Evolutionary conservation across 306 rosid genomes (phyloP).

Genomic region (Cajanus cajan): DNA sequence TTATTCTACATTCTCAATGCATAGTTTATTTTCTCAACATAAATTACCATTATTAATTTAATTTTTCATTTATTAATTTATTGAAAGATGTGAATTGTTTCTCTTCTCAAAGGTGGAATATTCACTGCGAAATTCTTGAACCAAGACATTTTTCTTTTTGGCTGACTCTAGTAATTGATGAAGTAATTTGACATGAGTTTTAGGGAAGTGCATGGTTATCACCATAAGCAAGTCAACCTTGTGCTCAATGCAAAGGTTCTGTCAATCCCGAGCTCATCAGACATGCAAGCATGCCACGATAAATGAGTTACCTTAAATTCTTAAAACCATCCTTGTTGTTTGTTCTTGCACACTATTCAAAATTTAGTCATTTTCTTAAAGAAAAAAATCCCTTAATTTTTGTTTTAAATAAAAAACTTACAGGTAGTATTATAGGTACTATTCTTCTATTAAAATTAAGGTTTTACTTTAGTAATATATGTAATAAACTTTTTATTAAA

Average conservation of each 20-base stretch:
- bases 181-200: conserved; percentile 15
- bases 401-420: background rate
- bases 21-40: too few relatives aligned
- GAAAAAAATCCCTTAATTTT: background rate
- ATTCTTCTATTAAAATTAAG: too few relatives aligned
- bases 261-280: conserved; percentile 25
- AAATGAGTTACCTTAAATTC: background rate
- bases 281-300: background rate
- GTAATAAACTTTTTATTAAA: too few relatives aligned
- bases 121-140: conserved; percentile 1
- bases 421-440: too few relatives aligned
- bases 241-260: conserved; percentile 14
- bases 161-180: background rate
- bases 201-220: conserved; percentile 21
- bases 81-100: background rate
- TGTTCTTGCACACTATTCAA: background rate
- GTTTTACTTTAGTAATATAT: too few relatives aligned
- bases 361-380: background rate
- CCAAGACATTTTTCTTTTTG: background rate
- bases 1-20: too few relatives aligned
- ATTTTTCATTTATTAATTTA: background rate
- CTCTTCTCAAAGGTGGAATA: background rate
- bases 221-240: conserved; percentile 8
- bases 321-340: background rate
- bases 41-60: too few relatives aligned